Percentiles rank a stretch among this genome's conserved stretches.
These are phyloP conservation scores for Penicillium antarcticum DNA, from an alignment of 495 filamentous ascomycete genomes.

Conservation along the genomic window DNA sequence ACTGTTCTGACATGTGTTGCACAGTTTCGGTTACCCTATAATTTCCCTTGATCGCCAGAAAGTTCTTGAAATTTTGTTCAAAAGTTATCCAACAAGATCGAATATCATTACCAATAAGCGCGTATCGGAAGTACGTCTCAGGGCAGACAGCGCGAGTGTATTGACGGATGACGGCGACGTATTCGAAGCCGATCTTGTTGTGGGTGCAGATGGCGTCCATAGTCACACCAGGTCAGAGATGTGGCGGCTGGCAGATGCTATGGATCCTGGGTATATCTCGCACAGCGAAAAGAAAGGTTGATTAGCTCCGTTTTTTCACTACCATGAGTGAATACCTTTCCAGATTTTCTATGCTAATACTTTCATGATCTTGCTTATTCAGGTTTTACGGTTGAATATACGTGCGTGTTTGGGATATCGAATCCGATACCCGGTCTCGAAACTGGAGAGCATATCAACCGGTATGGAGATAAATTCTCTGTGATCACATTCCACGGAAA, in stretches of 20 bases:
- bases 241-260: conserved; percentile 4
- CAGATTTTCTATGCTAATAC: too few species aligned
- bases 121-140: conserved; percentile 9
- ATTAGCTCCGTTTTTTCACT: too few species aligned
- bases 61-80: conserved; percentile 22
- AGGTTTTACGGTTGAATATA: conserved; percentile 1
- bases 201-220: conserved; percentile 12
- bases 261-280: not conserved
- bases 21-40: conserved; percentile 23
- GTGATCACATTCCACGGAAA: conserved; percentile 14
- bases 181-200: conserved; percentile 9
- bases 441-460: conserved; percentile 4
- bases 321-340: too few species aligned
- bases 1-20: not conserved
- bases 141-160: conserved; percentile 4
- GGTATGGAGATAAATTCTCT: not conserved
- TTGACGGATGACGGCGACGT: conserved; percentile 22
- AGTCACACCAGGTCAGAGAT: conserved; percentile 1
- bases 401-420: not conserved
- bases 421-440: not conserved
- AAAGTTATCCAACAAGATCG: conserved; percentile 1
- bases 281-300: not conserved
- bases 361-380: not conserved
- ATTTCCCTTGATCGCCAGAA: conserved; percentile 28
- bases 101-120: conserved; percentile 9